phyloP scores from a whole-genome alignment of 2,329 filamentous ascomycete genomes.

The Zymoseptoria brevis region DNA sequence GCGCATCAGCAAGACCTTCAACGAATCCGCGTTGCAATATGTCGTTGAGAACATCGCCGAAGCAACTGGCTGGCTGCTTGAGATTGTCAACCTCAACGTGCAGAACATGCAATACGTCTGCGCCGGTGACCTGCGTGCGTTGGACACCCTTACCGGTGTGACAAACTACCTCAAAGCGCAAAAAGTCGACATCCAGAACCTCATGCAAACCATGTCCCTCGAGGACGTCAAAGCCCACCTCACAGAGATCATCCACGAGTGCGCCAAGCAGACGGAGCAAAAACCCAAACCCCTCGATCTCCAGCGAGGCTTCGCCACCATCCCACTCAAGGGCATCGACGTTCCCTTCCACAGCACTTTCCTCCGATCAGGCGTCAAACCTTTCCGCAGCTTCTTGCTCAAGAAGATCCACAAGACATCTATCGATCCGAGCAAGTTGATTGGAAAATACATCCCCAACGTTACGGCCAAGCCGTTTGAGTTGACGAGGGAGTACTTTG shows the following conservation, averaged over 20 bases:
- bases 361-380: constrained; percentile 94
- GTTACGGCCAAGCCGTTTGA: constrained; percentile 94
- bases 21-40: constrained; percentile 92
- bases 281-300: constrained; percentile 86
- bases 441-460: constrained; percentile 99
- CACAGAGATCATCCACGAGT: constrained; percentile 82
- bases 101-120: constrained; percentile 64
- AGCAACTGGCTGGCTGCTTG: constrained; percentile 87
- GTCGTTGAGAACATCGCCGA: constrained; percentile 93
- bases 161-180: constrained; percentile 94
- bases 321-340: constrained; percentile 93
- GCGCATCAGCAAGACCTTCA: constrained; percentile 97
- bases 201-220: constrained; percentile 77
- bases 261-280: constrained; percentile 74
- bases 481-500: constrained; percentile 96
- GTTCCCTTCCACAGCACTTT: constrained; percentile 99
- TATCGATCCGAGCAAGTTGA: constrained; percentile 91
- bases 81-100: constrained; percentile 95
- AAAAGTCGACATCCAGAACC: constrained; percentile 91
- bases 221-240: constrained; percentile 89
- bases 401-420: constrained; percentile 99
- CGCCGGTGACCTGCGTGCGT: constrained; percentile 57
- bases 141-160: constrained; percentile 64
- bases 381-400: constrained; percentile 93
- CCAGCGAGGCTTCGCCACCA: constrained; percentile 92